These are phyloP conservation scores for Monosporozyma aquatica DNA, from an alignment of 805 yeast species.

Conservation along the genomic window DNA sequence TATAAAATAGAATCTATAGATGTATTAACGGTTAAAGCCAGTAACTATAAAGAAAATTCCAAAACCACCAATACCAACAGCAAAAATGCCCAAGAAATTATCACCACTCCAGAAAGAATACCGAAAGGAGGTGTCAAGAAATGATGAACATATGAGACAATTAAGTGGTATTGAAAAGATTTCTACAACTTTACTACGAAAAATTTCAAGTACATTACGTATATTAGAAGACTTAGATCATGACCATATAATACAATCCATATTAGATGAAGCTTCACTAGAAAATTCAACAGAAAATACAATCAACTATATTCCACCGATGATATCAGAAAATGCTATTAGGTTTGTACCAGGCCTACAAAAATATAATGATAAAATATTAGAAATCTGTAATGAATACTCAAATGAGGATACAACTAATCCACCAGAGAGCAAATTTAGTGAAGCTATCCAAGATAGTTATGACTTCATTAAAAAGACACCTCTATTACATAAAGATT, in stretches of 20 bases:
- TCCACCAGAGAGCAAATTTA: conserved; percentile 16
- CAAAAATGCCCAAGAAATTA: background rate
- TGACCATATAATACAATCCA: background rate
- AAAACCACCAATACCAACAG: too few relatives aligned
- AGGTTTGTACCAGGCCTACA: conserved; percentile 19
- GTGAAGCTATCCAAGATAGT: conserved; percentile 20
- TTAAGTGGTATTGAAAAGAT: conserved; percentile 24
- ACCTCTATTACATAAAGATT: conserved; percentile 25
- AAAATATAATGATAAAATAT: conserved; percentile 23
- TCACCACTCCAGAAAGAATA: conserved; percentile 7
- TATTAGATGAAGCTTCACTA: background rate
- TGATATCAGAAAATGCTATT: conserved; percentile 13
- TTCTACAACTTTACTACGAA: conserved; percentile 27
- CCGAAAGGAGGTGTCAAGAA: conserved; percentile 15
- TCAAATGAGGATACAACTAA: background rate
- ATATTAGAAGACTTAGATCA: conserved; percentile 12
- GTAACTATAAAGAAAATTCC: too few relatives aligned
- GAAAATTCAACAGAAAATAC: background rate
- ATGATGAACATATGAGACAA: conserved; percentile 28
- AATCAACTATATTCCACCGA: conserved; percentile 5
- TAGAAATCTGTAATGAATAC: background rate
- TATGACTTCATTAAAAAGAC: conserved; percentile 23
- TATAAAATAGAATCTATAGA: too few relatives aligned
- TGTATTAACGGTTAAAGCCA: too few relatives aligned
- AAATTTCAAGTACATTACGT: conserved; percentile 20